phyloP scores from a whole-genome alignment of 2,329 filamentous ascomycete genomes.

The Hypoxylon sp. region DNA sequence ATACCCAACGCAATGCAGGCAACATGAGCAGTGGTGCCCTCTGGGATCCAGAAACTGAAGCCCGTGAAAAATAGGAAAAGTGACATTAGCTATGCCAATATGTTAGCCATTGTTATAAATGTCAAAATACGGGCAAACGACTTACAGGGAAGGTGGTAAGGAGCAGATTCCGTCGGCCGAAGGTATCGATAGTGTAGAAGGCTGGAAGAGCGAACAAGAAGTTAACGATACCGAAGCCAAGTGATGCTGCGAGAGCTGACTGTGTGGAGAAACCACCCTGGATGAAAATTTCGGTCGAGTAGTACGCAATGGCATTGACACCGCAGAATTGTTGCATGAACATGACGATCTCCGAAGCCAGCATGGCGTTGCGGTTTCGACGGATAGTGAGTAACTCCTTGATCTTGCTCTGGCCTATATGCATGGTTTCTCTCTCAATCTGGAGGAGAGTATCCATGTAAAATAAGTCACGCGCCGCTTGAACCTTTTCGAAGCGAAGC shows the following conservation, averaged over 20 bases:
- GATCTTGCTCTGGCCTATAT: constrained; percentile 65
- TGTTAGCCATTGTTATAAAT: constrained; percentile 19
- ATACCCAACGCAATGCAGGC: constrained; percentile 65
- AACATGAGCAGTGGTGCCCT: constrained; percentile 56
- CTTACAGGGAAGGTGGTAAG: constrained; percentile 72
- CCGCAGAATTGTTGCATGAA: constrained; percentile 74
- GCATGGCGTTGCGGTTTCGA: constrained; percentile 73
- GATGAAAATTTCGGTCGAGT: constrained; percentile 73
- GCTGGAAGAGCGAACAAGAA: constrained; percentile 75
- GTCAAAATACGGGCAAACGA: neutral
- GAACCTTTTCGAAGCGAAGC: constrained; percentile 67
- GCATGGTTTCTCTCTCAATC: constrained; percentile 67
- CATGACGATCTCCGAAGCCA: constrained; percentile 75
- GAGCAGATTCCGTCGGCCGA: constrained; percentile 75
- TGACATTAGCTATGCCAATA: constrained; percentile 65
- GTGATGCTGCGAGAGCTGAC: constrained; percentile 70
- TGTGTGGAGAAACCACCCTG: constrained; percentile 67
- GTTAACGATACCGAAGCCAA: constrained; percentile 76
- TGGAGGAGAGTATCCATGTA: constrained; percentile 72
- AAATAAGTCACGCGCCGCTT: constrained; percentile 70
- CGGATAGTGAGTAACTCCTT: constrained; percentile 72
- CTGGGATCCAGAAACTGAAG: constrained; percentile 63
- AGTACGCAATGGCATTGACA: constrained; percentile 64
- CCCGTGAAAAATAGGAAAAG: constrained; percentile 64
- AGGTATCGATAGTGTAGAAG: constrained; percentile 77